phyloP scores from a whole-genome alignment of 805 yeast species.

The Ogataea corticis region DNA sequence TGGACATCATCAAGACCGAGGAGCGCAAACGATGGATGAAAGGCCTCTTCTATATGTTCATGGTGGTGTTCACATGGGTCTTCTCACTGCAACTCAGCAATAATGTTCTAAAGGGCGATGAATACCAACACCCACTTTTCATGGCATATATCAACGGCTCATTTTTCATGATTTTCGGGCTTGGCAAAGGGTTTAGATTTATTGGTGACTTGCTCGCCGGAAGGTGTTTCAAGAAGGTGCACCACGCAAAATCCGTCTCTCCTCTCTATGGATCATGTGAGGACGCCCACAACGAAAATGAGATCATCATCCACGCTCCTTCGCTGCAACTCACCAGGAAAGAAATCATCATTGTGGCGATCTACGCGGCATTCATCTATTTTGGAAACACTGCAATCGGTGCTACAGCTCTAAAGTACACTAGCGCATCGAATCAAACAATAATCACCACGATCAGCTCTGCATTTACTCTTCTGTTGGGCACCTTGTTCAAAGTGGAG shows the following conservation, averaged over 20 bases:
- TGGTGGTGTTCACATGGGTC: slow-evolving; percentile 50
- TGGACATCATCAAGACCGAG: slow-evolving; percentile 34
- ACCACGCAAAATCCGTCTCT: too few relatives aligned
- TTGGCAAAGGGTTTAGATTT: slow-evolving; percentile 35
- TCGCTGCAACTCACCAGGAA: slow-evolving; percentile 19
- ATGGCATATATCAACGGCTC: slow-evolving; percentile 50
- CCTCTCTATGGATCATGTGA: slow-evolving; percentile 10
- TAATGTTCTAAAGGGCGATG: slow-evolving; percentile 47
- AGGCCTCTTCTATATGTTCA: slow-evolving; percentile 43
- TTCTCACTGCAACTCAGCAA: slow-evolving; percentile 50
- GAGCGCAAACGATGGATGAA: slow-evolving; percentile 45
- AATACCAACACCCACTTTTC: slow-evolving; percentile 49
- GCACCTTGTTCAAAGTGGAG: slow-evolving; percentile 43
- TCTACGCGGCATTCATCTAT: slow-evolving; percentile 44
- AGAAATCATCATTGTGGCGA: slow-evolving; percentile 40
- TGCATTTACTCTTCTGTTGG: slow-evolving; percentile 48
- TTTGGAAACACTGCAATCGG: slow-evolving; percentile 41
- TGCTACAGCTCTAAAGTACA: slow-evolving; percentile 45
- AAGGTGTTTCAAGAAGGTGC: too few relatives aligned
- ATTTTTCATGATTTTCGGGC: slow-evolving; percentile 45
- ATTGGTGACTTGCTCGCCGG: background rate
- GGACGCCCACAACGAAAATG: slow-evolving; percentile 6
- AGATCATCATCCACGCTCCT: slow-evolving; percentile 24
- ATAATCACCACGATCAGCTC: slow-evolving; percentile 53
- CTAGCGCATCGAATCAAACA: slow-evolving; percentile 55